Percentiles rank a stretch among this genome's conserved stretches.
These are phyloP conservation scores for Exophiala calicioides DNA, from an alignment of 2,329 filamentous ascomycete genomes.

Conservation along the genomic window DNA sequence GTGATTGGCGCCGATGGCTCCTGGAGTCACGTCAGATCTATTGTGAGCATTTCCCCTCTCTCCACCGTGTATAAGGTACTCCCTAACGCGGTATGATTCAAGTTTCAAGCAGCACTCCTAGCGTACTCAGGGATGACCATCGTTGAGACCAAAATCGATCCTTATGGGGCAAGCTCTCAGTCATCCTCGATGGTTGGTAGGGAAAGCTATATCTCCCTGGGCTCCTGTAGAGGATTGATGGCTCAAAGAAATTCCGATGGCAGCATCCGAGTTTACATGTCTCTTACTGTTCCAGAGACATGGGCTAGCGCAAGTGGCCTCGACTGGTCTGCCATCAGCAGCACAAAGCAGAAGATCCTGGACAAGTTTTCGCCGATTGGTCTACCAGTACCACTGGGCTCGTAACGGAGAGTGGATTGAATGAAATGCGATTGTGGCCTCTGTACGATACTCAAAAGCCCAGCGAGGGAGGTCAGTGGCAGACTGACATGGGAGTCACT, in stretches of 20 bases:
- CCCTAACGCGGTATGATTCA: neutral
- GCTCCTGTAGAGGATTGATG: neutral
- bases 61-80: no score
- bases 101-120: neutral
- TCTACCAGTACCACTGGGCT: neutral
- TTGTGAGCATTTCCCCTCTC: neutral
- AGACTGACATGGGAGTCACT: neutral
- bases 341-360: neutral
- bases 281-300: neutral
- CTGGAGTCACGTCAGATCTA: neutral
- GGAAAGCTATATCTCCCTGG: neutral
- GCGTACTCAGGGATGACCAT: neutral
- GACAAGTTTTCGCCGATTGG: neutral
- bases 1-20: neutral
- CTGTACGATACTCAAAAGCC: neutral
- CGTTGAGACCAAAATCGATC: conserved; percentile 1
- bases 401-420: neutral
- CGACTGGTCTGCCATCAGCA: neutral
- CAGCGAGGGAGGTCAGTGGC: neutral
- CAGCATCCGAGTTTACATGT: neutral
- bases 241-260: neutral
- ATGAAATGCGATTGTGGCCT: neutral
- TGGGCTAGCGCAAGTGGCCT: neutral
- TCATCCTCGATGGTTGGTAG: neutral
- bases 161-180: neutral